Base-by-base conservation (phyloP, 371 early-diverging fungal species). In the Fennellomyces sp. region DNA sequence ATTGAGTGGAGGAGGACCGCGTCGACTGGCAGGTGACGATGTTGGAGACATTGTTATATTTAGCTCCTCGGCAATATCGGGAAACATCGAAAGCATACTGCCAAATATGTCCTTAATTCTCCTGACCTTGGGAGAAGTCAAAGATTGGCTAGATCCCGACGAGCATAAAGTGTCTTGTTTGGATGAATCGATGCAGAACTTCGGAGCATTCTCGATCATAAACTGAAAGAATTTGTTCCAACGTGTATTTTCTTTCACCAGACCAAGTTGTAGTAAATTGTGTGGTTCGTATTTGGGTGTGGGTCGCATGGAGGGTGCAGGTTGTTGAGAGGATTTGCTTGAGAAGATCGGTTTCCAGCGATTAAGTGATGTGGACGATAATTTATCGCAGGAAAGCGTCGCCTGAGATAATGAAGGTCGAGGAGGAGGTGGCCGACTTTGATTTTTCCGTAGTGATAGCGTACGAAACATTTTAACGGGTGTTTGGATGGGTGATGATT, bases 201-300 rank as follows among this genome's bases (percentile, higher is more conserved):
- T 45, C 45, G 45, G 45, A 45, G 45, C 50, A 38, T 49, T 36
- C 33, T 38, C 17, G 39, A 72, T 60, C 63, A 72, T 63, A 19
- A 68, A 62, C 27, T 63, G 63, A 48, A 72, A 72, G 8, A 69
- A 47, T 13, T 59, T 56, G 11, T 60, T 61, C 73, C 73, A 73
- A 0, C 42, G 63, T 19, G 57, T 30, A 41, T 58, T 69, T 28
- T 64, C 60, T 33, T 69, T 69, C 11, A 73, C 56, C 12, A 73
- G 26, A 23, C 66, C 67, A 8, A 66, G 39, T 38, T 69, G 69
- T 21, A 73, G 19, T 15, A 69, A n/a, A 36, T 73, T 60, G 3
- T 64, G 58, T 8, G 72, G 66, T 19, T 64, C 54, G n/a, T 58
- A 61, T 3, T 21, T 23, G 11, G 36, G 55, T 8, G 39, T n/a